Conservation (phyloP, 768 basidiomycete species). For the Naganishia vaughanmartiniae region DNA sequence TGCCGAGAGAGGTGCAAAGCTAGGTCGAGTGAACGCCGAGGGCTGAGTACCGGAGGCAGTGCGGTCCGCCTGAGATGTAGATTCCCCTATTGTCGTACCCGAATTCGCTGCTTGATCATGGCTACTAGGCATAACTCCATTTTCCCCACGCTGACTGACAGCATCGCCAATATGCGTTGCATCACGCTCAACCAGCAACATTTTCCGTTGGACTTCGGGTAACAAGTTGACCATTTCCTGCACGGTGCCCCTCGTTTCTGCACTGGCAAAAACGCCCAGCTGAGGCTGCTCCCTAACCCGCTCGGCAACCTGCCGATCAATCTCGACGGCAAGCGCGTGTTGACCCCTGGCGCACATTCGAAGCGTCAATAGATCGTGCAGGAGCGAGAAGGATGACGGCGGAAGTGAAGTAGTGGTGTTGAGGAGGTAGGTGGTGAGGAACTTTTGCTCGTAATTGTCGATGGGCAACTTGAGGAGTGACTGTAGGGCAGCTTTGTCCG, state of each 20-base stretch:
- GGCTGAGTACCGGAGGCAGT: not conserved
- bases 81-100: not conserved
- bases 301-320: conserved; percentile 26
- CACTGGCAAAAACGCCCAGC: not conserved
- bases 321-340: conserved; percentile 29
- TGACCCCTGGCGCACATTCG: conserved; percentile 26
- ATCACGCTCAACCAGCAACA: conserved; percentile 28
- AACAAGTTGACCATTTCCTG: conserved; percentile 30
- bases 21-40: conserved; percentile 1
- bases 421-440: conserved; percentile 25
- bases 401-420: conserved; percentile 20
- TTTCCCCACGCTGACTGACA: not conserved
- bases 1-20: conserved; percentile 24
- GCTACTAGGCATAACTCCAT: not conserved
- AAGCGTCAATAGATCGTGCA: conserved; percentile 31
- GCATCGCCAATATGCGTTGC: not conserved
- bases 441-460: conserved; percentile 24
- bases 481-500: conserved; percentile 13
- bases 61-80: not conserved
- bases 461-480: conserved; percentile 21
- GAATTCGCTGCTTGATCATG: not conserved
- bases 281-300: not conserved
- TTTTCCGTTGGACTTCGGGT: conserved; percentile 27
- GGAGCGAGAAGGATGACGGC: conserved; percentile 22
- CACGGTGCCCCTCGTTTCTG: conserved; percentile 15